Evolutionary conservation across 2,329 filamentous ascomycete genomes (phyloP).

Genomic region (Scedosporium apiospermum): DNA sequence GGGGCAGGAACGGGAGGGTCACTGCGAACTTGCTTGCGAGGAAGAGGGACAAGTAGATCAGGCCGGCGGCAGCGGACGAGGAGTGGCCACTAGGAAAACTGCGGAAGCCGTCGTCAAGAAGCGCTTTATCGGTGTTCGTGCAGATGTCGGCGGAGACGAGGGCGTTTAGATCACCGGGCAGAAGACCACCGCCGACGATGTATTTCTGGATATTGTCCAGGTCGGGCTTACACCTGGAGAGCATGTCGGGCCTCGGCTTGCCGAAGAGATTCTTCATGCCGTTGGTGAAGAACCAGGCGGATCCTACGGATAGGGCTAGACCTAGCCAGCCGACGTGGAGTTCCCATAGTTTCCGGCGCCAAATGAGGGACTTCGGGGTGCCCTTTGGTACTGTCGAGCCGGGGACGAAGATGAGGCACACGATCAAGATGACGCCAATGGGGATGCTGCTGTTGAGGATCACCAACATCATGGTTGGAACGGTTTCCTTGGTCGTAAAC

Average conservation of each 20-base stretch:
- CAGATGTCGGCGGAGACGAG: conserved; percentile 75
- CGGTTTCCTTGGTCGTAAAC: conserved; percentile 58
- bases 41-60: conserved; percentile 81
- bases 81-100: conserved; percentile 54
- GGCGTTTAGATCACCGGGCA: conserved; percentile 24
- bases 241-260: conserved; percentile 69
- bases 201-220: conserved; percentile 49
- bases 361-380: conserved; percentile 56
- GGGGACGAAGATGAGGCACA: conserved; percentile 63
- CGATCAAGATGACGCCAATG: conserved; percentile 55
- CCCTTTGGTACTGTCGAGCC: conserved; percentile 55
- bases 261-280: conserved; percentile 73
- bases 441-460: conserved; percentile 57
- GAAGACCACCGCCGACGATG: conserved; percentile 40
- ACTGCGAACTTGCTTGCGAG: conserved; percentile 75
- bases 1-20: conserved; percentile 58
- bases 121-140: conserved; percentile 47
- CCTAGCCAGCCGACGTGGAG: conserved; percentile 80
- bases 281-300: conserved; percentile 71
- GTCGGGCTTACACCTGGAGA: conserved; percentile 72
- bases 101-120: conserved; percentile 72
- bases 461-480: conserved; percentile 57
- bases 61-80: conserved; percentile 65
- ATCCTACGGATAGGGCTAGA: conserved; percentile 60
- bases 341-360: conserved; percentile 84